Evolutionary conservation across 495 filamentous ascomycete species (phyloP), one percentile per base, ranked within the genome.

Genomic region (Hyaloscypha hepaticicola): DNA sequence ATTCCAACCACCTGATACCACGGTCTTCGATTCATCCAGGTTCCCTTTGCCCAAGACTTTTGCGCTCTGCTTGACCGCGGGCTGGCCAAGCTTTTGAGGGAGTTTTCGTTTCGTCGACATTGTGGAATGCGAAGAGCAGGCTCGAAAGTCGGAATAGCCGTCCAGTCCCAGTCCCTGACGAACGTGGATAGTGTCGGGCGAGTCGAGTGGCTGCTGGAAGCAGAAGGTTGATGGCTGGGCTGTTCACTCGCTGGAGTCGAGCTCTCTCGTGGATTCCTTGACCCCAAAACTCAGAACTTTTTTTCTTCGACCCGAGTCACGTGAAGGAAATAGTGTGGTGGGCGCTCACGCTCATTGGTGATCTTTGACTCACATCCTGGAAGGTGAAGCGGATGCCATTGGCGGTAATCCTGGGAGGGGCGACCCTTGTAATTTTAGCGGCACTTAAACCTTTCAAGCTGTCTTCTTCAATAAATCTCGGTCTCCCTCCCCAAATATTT

Each of bases 21-120:
- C 82, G 48, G 90, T 80, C 60, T 78, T 85, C 19, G 89, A 86
- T 72, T 96, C 91, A 74, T 96, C 87, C 51, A 96, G 86, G 34
- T 82, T 82, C 61, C 70, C 79, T 66, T 88, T 82, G 48, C 79
- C 83, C 33, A 82, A 69, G 24, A 85, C 78, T 66, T 87, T 90
- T 33, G 83, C 80, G 52, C 83, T 86, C 63, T 86, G 86, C 74
- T 83, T 86, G 34, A 80, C 73, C 0, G 73, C 71, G 0, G 82
- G 82, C 62, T 77, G 75, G 60, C 76, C 82, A 61, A 84, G 72
- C 68, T 76, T 75, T 61, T 74, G 69, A 56, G 77, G 65, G 14
- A 78, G 73, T 78, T 82, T 84, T 65, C 83, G 75, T 68, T 82
- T 84, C 45, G 82, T 77, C 59, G 80, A 82, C 82, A 84, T 84